Base-by-base conservation (phyloP, 768 basidiomycete species). In the Hirschioporus abietinus region DNA sequence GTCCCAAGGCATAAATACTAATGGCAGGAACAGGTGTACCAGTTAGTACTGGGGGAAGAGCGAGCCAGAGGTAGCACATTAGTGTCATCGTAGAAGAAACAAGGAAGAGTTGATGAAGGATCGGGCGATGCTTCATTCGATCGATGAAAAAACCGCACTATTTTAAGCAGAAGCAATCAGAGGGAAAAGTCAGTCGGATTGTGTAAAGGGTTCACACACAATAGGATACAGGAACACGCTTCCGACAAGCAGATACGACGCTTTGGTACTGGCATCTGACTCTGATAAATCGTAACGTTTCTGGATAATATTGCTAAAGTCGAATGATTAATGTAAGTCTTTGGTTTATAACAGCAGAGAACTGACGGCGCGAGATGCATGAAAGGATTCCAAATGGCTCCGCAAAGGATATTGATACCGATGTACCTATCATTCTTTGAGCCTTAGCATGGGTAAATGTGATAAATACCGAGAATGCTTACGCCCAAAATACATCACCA, bases 401-500 rank as follows among this genome's bases (percentile, higher is more conserved):
- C 91, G 67, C 89, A 93, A 18, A 92, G 77, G 15, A 92, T 74
- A 68, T 93, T 93, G n/a, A 91, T 71, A 1, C 82, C 87, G 66
- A 92, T 86, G 73, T 92, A 92, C 18, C 89, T 90, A 69, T 5
- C 7, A 27, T 20, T 3, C 42, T 52, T 20, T 15, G 42, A 20
- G 20, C 20, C 15, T 42, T 64, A 24, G 34, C 34, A 26, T 20
- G 36, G 58, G 10, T 58, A 57, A 23, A 26, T 15, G n/a, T 1
- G 2, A 27, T 65, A 18, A 58, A 10, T 27, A 58, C 60, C 12
- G 26, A 12, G 66, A 60, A 52, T 3, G 76, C 87, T 78, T 74
- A 90, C 86, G 86, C 87, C 90, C 90, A 92, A 69, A 92, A 91
- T 12, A 89, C 79, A 73, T 92, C 91, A 3, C 91, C 91, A 4